A percentile compares a stretch with the other conserved stretches of the same genome.
Evolutionary conservation across 2,329 filamentous ascomycete species (phyloP).

Genomic region (Hypocreales sp.): DNA sequence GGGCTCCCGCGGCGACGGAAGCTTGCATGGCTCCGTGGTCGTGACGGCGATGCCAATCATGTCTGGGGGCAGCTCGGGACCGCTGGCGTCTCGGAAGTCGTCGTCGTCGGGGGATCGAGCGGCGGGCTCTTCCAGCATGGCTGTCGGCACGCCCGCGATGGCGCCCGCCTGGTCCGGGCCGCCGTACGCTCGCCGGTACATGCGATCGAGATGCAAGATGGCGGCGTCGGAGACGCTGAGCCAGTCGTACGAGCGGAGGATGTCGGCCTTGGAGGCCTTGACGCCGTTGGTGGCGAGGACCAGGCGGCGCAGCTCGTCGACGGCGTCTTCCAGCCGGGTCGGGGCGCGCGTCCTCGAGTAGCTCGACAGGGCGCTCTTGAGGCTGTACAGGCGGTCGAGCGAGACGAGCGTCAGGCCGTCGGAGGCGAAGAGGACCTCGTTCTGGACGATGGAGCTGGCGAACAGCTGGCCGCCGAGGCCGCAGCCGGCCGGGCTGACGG

Average conservation of each 20-base stretch:
- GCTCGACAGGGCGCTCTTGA: constrained; percentile 43
- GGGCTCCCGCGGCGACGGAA: constrained; percentile 11
- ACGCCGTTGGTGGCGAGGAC: constrained; percentile 36
- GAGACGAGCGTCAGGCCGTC: constrained; percentile 43
- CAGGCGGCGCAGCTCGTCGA: constrained; percentile 46
- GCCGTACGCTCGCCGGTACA: constrained; percentile 42
- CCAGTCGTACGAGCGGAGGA: constrained; percentile 41
- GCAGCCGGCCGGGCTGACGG: constrained; percentile 24
- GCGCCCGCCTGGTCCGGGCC: constrained; percentile 28
- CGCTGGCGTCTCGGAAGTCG: constrained; percentile 8
- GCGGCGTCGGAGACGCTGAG: constrained; percentile 34
- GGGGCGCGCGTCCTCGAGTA: constrained; percentile 32
- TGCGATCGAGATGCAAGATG: constrained; percentile 36
- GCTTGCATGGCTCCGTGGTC: constrained; percentile 8
- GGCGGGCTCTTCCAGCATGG: constrained; percentile 7
- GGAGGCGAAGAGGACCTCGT: constrained; percentile 44
- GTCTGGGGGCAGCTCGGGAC: constrained; percentile 4
- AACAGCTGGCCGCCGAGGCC: constrained; percentile 36
- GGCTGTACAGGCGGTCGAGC: constrained; percentile 47
- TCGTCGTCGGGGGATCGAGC: constrained; percentile 5
- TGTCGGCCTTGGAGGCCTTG: constrained; percentile 31
- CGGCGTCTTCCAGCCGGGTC: constrained; percentile 39
- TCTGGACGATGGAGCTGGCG: constrained; percentile 39
- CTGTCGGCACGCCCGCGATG: constrained; percentile 21
- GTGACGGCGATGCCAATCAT: constrained; percentile 10